These are phyloP conservation scores for Botryotinia globosa DNA, from an alignment of 2,329 filamentous ascomycete genomes.

Conservation along the genomic window DNA sequence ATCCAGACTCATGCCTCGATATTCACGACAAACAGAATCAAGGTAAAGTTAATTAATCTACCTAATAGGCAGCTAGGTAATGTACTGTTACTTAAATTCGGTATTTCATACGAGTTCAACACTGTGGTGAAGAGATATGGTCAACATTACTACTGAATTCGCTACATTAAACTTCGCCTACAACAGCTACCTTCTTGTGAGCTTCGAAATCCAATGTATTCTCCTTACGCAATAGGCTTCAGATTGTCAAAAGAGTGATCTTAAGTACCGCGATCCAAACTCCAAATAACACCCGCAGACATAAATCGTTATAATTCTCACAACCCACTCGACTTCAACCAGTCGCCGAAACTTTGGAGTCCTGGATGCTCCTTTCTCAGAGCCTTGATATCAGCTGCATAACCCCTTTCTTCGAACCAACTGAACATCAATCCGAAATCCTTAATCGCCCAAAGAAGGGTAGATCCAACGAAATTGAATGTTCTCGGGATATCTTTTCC, in stretches of 20 bases:
- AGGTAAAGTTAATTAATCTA: background rate
- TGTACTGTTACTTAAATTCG: background rate
- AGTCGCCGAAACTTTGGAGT: conserved; percentile 45
- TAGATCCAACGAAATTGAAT: conserved; percentile 30
- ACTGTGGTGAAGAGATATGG: background rate
- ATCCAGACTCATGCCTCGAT: background rate
- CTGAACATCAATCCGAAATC: conserved; percentile 36
- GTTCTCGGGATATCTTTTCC: conserved; percentile 35
- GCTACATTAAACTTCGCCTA: background rate
- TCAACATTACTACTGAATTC: background rate
- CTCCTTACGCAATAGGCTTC: background rate
- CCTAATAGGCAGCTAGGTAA: background rate
- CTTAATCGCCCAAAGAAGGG: conserved; percentile 30
- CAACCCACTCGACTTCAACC: conserved; percentile 42
- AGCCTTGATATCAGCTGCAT: conserved; percentile 39
- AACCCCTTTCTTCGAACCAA: conserved; percentile 36
- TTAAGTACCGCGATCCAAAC: background rate
- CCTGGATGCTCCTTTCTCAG: conserved; percentile 44
- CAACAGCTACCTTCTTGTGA: background rate
- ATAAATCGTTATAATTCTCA: background rate
- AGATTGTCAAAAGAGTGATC: background rate
- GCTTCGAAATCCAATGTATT: background rate
- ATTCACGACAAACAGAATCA: background rate
- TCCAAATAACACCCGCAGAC: background rate
- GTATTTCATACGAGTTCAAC: background rate